Percentiles rank a stretch among this genome's conserved stretches.
Evolutionary conservation across 2,329 filamentous ascomycete genomes (phyloP).

Genomic region (Dendrostoma leiphaemia): DNA sequence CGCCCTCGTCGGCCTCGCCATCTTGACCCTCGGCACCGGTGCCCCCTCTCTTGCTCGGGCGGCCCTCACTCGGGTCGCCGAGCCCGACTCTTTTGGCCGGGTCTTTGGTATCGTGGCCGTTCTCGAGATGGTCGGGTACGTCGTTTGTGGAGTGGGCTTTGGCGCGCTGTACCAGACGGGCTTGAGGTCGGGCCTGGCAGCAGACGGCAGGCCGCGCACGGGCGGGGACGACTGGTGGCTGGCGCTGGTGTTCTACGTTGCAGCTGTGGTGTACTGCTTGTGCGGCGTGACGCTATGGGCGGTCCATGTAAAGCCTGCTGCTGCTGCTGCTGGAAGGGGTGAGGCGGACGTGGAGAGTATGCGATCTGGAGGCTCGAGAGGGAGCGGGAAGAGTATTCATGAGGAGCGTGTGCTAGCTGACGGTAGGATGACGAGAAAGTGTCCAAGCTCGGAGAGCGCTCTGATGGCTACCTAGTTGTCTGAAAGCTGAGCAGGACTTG

Average conservation of each 20-base stretch:
- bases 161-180: conserved; percentile 5
- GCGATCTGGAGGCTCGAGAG: background rate
- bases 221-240: background rate
- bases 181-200: background rate
- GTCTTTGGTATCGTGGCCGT: conserved; percentile 9
- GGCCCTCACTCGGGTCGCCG: background rate
- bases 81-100: background rate
- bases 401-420: conserved; percentile 7
- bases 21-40: conserved; percentile 13
- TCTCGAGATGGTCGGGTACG: conserved; percentile 1
- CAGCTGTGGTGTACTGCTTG: conserved; percentile 2
- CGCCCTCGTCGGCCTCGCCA: conserved; percentile 4
- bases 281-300: background rate
- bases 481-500: too few species aligned
- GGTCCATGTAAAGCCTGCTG: background rate
- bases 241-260: conserved; percentile 8
- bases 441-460: background rate
- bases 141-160: conserved; percentile 6
- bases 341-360: background rate
- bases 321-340: background rate
- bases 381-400: background rate
- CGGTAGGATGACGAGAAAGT: conserved; percentile 2
- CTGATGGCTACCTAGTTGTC: too few species aligned
- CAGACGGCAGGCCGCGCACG: background rate
- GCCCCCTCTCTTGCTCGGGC: conserved; percentile 13